Evolutionary conservation across 768 basidiomycete species (phyloP), one percentile per base, ranked within the genome.

Genomic region (Albatrellus ellisii): DNA sequence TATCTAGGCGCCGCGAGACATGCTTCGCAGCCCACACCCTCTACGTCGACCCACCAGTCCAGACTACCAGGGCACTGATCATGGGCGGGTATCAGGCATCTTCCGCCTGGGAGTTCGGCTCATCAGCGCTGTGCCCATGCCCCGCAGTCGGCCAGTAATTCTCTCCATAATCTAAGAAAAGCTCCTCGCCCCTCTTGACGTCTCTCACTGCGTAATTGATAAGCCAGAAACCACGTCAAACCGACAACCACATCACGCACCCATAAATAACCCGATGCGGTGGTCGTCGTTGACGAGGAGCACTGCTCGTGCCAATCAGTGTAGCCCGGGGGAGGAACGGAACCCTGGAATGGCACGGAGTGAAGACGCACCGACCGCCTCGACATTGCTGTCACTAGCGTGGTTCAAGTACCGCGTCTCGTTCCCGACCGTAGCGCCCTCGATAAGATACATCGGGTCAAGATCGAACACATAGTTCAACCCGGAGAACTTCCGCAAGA

Each of bases 381-480:
- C 38, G 45, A 70, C 72, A 50, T 78, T 83, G 3, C 59, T 54
- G 14, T 34, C 47, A 38, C 45, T 44, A 26, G 62, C 59, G 43
- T 86, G 82, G 50, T 87, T 80, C 41, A 85, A 73, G 49, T 75
- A 84, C 11, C 80, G 65, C n/a, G 79, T 64, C 29, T 66, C 62
- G 44, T 84, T 84, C 4, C 79, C 81, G 1, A 61, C 67, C 26
- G 60, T 64, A 14, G 67, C 56, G 24, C 72, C 62, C 53, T 86
- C 83, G n/a, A 83, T 51, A 6, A 66, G 60, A 22, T 68, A 50
- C 0, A 56, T 54, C 0, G 53, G 32, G 48, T 77, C 71, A 38
- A 85, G 54, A 15, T 61, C 61, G 45, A 80, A 85, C 7, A 75
- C 64, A 46, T 87, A 87, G 45, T 69, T 76, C 29, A 79, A 68